A percentile compares a stretch with the other conserved stretches of the same genome.
These are phyloP conservation scores for Rhizopogon rudus DNA, from an alignment of 768 basidiomycete genomes.

Conservation along the genomic window DNA sequence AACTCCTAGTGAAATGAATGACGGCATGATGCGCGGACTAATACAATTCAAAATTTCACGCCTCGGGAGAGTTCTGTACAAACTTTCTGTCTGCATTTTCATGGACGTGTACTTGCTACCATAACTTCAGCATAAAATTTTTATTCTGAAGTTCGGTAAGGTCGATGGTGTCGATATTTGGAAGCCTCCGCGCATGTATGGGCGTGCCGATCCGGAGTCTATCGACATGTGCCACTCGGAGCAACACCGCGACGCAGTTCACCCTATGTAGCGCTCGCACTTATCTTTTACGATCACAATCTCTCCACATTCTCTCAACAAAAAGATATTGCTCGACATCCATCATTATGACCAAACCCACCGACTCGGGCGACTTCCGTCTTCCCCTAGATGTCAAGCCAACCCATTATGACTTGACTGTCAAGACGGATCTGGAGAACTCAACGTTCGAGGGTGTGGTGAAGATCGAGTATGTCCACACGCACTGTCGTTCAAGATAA, in stretches of 20 bases:
- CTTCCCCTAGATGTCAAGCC: conserved; percentile 66
- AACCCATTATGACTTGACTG: conserved; percentile 71
- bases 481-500: not conserved
- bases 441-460: conserved; percentile 74
- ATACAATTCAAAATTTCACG: too few relatives aligned
- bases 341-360: conserved; percentile 8
- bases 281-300: not conserved
- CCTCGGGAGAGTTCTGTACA: too few relatives aligned
- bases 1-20: too few relatives aligned
- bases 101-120: too few relatives aligned
- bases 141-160: not conserved
- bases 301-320: not conserved
- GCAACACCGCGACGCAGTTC: not conserved
- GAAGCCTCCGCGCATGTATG: conserved; percentile 3
- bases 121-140: too few relatives aligned
- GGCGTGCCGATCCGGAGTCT: not conserved
- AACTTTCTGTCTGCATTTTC: too few relatives aligned
- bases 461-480: conserved; percentile 52
- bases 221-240: not conserved
- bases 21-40: too few relatives aligned
- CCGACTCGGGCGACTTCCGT: conserved; percentile 29
- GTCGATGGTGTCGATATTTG: conserved; percentile 12
- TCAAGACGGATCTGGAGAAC: conserved; percentile 80
- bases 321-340: conserved; percentile 7
- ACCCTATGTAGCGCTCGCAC: not conserved